Evolutionary conservation across 2,329 filamentous ascomycete genomes (phyloP), one percentile per base, ranked within the genome.

Genomic region (Pseudogymnoascus sp.): DNA sequence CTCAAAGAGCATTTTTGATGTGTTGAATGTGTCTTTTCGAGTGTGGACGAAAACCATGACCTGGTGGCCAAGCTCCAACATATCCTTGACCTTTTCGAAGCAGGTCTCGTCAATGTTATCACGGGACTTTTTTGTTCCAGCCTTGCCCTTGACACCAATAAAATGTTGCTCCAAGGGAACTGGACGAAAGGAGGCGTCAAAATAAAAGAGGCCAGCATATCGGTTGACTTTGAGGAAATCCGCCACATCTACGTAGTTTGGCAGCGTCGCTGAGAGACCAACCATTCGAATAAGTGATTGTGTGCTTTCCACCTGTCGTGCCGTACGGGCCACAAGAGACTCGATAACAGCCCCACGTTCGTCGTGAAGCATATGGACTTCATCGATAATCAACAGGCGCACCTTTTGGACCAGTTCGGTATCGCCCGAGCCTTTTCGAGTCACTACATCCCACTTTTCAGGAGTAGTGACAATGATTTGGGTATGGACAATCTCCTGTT

Each of bases 31-130:
- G 69, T 99, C 95, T 72, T 96, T 92, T 26, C 94, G 84, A 0
- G 93, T 97, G 74, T 99, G 95, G 10, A 99, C 95, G 74, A 99
- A 99, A 0, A 99, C 93, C 95, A 99, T 99, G 67, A 99, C 84
- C 74, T 99, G 94, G 70, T 99, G 94, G n/a, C 90, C 92, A 63
- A 81, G 80, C 71, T 92, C 85, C 2, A 99, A 80, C 92, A 99
- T 97, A 61, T 94, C 89, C 68, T 87, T 88, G 55, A 97, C 92
- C 73, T 99, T 99, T 68, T 97, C 92, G 72, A 95, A 99, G 0
- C 91, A 86, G 2, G 91, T 87, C 23, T 82, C 82, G 68, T 99
- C 94, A 29, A 99, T 79, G 67, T 97, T 97, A 38, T 97, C 93
- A 63, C 90, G 87, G 7, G 90, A 92, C 64, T 87, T 84, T 72